Conservation (phyloP, 495 filamentous ascomycete genomes). For the Neurospora cerealis region DNA sequence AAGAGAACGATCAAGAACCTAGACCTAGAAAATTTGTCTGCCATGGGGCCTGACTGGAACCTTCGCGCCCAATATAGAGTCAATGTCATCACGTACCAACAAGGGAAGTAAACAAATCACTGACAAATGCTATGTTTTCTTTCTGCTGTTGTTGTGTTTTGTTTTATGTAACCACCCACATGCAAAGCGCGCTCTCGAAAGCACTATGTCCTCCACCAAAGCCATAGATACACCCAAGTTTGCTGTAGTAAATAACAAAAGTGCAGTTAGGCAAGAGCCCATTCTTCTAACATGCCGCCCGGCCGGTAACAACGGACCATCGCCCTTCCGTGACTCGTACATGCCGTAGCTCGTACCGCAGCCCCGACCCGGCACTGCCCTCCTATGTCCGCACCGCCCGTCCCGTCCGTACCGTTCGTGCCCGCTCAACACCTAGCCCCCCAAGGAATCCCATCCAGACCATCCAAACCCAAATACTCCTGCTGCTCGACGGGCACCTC, state of each 20-base stretch:
- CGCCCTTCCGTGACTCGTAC: neutral
- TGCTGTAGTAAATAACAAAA: neutral
- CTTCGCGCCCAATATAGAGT: too few species aligned
- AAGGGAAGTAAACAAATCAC: neutral
- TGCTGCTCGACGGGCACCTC: constrained; percentile 4
- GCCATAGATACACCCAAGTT: neutral
- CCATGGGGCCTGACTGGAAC: neutral
- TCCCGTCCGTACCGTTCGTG: too few species aligned
- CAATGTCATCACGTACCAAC: neutral
- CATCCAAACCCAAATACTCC: constrained; percentile 5
- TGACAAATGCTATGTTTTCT: neutral
- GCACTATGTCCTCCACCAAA: neutral
- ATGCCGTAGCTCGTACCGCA: neutral
- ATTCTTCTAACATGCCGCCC: neutral
- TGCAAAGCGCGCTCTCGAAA: neutral
- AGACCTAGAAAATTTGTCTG: neutral
- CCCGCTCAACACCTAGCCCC: constrained; percentile 15
- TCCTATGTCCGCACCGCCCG: neutral
- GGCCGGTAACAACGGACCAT: neutral
- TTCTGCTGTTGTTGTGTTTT: neutral
- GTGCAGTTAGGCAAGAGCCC: neutral
- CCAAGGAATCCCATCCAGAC: constrained; percentile 27
- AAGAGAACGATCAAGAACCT: neutral
- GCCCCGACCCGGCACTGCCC: neutral
- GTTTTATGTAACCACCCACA: neutral